Conservation (phyloP, 2,329 filamentous ascomycete species). For the Acrodontium crateriforme region DNA sequence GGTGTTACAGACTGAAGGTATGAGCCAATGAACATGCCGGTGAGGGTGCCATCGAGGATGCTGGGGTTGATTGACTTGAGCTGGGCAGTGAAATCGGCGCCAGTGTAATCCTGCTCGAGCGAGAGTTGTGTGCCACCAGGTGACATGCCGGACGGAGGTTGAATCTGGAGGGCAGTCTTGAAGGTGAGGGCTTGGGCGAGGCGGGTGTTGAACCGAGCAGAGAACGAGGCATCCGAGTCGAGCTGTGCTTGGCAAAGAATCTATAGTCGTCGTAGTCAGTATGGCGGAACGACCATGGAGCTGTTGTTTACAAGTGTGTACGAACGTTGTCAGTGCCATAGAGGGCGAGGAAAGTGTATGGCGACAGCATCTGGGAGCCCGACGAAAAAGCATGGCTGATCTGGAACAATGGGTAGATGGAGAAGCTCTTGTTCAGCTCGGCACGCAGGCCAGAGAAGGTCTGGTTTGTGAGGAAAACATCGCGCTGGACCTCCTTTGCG, state of each 20-base stretch:
- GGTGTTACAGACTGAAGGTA: conserved; percentile 91
- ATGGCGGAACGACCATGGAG: conserved; percentile 3
- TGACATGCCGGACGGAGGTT: conserved; percentile 33
- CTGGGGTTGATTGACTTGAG: conserved; percentile 96
- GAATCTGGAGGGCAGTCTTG: conserved; percentile 78
- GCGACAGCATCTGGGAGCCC: conserved; percentile 76
- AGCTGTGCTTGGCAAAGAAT: conserved; percentile 91
- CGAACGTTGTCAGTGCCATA: conserved; percentile 82
- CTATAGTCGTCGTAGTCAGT: conserved; percentile 33
- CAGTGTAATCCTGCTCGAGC: conserved; percentile 90
- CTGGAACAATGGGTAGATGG: conserved; percentile 86
- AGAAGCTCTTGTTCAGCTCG: conserved; percentile 93
- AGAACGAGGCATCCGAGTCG: conserved; percentile 81
- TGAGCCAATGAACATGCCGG: conserved; percentile 88
- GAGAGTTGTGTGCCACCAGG: conserved; percentile 75
- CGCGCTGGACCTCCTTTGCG: conserved; percentile 82
- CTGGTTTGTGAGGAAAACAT: conserved; percentile 90
- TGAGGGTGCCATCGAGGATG: conserved; percentile 76
- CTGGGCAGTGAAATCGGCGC: conserved; percentile 82
- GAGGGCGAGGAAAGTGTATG: conserved; percentile 87
- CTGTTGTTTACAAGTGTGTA: conserved; percentile 15
- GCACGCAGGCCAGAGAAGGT: conserved; percentile 94
- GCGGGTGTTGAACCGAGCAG: conserved; percentile 83
- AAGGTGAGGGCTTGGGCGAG: conserved; percentile 69
- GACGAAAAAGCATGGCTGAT: conserved; percentile 94